Conservation (phyloP, 2,329 filamentous ascomycete genomes). For the Fusarium neocosmosporiellum region DNA sequence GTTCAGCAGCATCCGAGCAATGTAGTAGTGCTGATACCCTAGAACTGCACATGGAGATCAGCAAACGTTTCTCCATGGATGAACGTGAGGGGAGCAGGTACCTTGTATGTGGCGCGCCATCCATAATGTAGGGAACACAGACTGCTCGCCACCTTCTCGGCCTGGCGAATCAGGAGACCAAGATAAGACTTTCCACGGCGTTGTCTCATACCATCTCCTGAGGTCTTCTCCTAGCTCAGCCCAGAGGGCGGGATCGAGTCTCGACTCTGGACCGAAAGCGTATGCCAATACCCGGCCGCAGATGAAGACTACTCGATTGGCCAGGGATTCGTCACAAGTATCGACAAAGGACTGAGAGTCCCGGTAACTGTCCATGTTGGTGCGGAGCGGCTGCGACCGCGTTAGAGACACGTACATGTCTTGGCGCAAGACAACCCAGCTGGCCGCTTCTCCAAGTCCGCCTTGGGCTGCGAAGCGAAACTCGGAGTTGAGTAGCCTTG, state of each 20-base stretch:
- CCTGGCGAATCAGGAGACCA: conserved; percentile 14
- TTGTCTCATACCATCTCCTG: conserved; percentile 36
- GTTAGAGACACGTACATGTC: conserved; percentile 60
- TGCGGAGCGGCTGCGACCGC: conserved; percentile 51
- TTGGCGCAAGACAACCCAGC: conserved; percentile 61
- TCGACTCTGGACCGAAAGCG: conserved; percentile 47
- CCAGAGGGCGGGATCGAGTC: conserved; percentile 36
- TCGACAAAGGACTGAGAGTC: conserved; percentile 40
- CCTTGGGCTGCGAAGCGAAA: conserved; percentile 43
- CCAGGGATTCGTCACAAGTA: conserved; percentile 39
- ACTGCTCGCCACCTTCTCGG: neutral
- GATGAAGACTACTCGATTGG: conserved; percentile 43
- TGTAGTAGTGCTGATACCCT: conserved; percentile 54
- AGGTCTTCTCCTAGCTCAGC: conserved; percentile 35
- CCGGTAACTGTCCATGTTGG: conserved; percentile 50
- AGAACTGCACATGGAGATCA: conserved; percentile 41
- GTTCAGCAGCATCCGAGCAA: conserved; percentile 52
- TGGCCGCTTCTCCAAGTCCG: conserved; percentile 55
- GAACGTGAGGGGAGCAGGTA: conserved; percentile 2
- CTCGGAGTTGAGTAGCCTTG: conserved; percentile 42
- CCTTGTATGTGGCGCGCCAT: conserved; percentile 29
- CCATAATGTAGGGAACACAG: conserved; percentile 30
- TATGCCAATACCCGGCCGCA: conserved; percentile 47
- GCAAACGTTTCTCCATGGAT: neutral
- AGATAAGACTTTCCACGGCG: conserved; percentile 33